These are phyloP conservation scores for Solanum tarapatanum DNA, from an alignment of 257 asterid genomes.

Conservation along the genomic window DNA sequence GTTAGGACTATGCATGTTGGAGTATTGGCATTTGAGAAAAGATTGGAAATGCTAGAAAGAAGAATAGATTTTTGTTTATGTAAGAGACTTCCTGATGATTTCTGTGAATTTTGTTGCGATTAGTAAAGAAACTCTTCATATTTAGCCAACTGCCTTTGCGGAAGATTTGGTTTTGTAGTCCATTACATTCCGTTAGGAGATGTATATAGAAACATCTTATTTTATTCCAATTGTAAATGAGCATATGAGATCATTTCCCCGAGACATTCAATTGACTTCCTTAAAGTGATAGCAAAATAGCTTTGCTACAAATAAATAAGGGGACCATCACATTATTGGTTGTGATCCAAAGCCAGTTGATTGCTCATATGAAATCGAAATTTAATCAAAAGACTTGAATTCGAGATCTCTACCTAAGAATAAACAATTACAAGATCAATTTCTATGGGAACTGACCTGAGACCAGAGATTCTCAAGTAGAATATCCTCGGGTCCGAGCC, in stretches of 20 bases:
- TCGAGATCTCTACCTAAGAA: not conserved
- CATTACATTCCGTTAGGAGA: not conserved
- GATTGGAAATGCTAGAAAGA: conserved; percentile 41
- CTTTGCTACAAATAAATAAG: not conserved
- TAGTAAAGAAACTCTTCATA: not conserved
- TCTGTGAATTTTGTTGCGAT: conserved; percentile 13
- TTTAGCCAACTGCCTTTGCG: not conserved
- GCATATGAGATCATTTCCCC: not conserved
- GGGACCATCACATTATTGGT: not conserved
- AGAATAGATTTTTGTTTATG: conserved; percentile 31
- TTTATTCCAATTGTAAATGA: too few species aligned
- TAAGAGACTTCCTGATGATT: conserved; percentile 2
- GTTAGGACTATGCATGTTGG: conserved; percentile 55
- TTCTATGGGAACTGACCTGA: not conserved
- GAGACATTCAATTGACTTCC: too few species aligned
- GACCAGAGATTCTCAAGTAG: not conserved
- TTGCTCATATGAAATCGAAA: not conserved
- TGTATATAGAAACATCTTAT: too few species aligned
- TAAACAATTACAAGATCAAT: too few species aligned
- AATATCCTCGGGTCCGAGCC: not conserved
- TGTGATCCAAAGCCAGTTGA: not conserved
- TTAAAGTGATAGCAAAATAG: too few species aligned
- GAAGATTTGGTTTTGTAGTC: not conserved
- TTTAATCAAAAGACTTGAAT: not conserved
- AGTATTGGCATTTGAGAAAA: conserved; percentile 58